Evolutionary conservation across 208 protist species (phyloP), one percentile per base, ranked within the genome.

Genomic region (Strigomonas culicis): DNA sequence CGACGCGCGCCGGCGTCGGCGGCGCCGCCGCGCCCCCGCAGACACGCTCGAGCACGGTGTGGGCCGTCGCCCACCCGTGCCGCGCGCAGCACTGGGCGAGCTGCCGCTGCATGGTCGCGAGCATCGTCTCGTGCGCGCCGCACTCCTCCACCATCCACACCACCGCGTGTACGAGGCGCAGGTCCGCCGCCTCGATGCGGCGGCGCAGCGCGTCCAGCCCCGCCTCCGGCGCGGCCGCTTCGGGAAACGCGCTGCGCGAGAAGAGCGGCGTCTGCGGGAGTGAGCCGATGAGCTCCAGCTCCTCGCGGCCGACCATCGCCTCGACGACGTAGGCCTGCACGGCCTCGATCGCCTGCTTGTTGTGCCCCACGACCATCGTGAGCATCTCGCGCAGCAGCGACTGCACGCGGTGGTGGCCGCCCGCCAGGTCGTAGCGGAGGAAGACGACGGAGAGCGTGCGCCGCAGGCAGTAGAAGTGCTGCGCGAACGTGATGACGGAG

Each of bases 391-490:
- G 21, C 22, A 31, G 34, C 3, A 70, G 34, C n/a, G n/a, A n/a
- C n/a, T n/a, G n/a, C n/a, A n/a, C n/a, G n/a, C n/a, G n/a, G n/a
- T n/a, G n/a, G 25, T 41, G 34, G 24, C 19, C 10, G 43, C 11
- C 31, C n/a, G 59, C 21, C 28, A 50, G 63, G 56, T 75, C 47
- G 64, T 70, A 64, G 47, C 68, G 74, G 32, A 74, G 49, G 43
- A 79, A 71, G 21, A 72, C 70, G 70, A 80, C 69, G 22, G 71
- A 76, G 13, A 88, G 61, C 36, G 85, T 62, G 25, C 74, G 70
- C 46, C 74, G 68, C 49, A 92, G 79, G 34, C 76, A 71, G 59
- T 70, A 66, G 67, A 79, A 92, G 69, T 92, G 85, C 60, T 82
- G 57, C 6, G 72, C 77, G 31, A 87, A 65, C 13, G 56, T 77